Evolutionary conservation across 225 moss, liverwort and hornwort genomes (phyloP).

Genomic region (Straminergon stramineum): DNA sequence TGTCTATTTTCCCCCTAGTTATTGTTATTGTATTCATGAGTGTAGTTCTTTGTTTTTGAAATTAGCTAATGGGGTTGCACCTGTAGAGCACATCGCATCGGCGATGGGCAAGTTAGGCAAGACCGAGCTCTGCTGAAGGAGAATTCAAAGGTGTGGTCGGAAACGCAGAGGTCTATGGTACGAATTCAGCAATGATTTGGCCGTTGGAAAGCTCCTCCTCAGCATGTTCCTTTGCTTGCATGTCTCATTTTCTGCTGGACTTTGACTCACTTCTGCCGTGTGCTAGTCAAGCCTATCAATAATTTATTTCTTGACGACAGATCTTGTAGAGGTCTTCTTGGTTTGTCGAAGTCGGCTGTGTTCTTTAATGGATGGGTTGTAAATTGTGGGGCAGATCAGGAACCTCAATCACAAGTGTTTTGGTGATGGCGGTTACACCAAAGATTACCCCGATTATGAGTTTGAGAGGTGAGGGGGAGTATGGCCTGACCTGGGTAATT

Average conservation of each 20-base stretch:
- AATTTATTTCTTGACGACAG: background rate
- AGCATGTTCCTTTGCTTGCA: background rate
- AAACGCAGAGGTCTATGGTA: slow-evolving; percentile 52
- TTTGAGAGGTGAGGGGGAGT: slow-evolving; percentile 34
- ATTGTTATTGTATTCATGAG: background rate
- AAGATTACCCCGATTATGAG: slow-evolving; percentile 45
- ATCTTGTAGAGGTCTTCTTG: background rate
- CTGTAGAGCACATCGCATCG: slow-evolving; percentile 61
- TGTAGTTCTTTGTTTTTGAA: background rate
- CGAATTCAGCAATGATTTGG: background rate
- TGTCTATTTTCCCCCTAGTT: background rate
- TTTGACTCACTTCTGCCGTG: background rate
- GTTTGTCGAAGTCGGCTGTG: background rate
- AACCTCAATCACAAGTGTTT: slow-evolving; percentile 45
- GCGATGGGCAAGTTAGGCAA: slow-evolving; percentile 31
- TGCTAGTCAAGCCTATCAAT: background rate
- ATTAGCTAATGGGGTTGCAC: slow-evolving; percentile 43
- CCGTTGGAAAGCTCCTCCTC: background rate
- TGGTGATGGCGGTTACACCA: slow-evolving; percentile 39
- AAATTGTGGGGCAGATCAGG: slow-evolving; percentile 18
- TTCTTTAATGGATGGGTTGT: background rate
- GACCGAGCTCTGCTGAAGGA: slow-evolving; percentile 40
- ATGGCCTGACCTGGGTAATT: slow-evolving; percentile 25
- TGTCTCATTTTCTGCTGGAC: background rate
- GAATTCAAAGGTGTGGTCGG: slow-evolving; percentile 64